Percentiles rank a stretch among this genome's conserved stretches.
Conservation (phyloP, 73 alveolate genomes). For the Symbiodinium pilosum region DNA sequence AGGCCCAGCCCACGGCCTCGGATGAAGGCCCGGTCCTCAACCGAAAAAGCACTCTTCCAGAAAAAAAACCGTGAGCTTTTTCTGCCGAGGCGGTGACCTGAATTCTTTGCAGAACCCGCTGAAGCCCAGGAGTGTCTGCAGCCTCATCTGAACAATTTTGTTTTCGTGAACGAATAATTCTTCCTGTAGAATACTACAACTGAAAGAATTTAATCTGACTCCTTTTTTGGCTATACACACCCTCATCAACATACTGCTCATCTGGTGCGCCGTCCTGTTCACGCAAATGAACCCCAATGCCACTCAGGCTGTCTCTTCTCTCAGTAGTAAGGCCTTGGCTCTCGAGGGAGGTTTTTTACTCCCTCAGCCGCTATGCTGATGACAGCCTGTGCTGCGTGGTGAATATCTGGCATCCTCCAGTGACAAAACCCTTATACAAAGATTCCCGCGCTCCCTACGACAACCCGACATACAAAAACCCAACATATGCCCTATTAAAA, state of each 20-base stretch:
- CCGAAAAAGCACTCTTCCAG: neutral
- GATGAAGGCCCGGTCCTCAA: neutral
- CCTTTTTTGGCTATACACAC: neutral
- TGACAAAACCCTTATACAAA: no score
- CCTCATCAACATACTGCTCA: no score
- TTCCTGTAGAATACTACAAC: no score
- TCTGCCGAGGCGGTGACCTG: neutral
- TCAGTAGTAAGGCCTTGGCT: neutral
- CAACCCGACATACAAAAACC: no score
- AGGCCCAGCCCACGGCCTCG: neutral
- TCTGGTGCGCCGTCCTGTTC: no score
- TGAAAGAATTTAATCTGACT: no score
- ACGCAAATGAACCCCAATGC: no score
- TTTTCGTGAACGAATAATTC: no score
- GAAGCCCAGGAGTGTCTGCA: slow-evolving; percentile 67
- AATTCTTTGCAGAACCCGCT: slow-evolving; percentile 88
- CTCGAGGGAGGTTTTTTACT: slow-evolving; percentile 74
- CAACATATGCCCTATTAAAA: no score
- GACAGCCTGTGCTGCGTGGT: slow-evolving; percentile 19
- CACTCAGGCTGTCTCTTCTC: no score
- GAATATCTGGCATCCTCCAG: neutral
- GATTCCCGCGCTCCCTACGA: no score
- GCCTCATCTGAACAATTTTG: no score
- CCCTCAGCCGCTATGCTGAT: slow-evolving; percentile 29
- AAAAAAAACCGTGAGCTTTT: neutral